These are phyloP conservation scores for Tulasnella sp. DNA, from an alignment of 768 basidiomycete species.

Conservation along the genomic window DNA sequence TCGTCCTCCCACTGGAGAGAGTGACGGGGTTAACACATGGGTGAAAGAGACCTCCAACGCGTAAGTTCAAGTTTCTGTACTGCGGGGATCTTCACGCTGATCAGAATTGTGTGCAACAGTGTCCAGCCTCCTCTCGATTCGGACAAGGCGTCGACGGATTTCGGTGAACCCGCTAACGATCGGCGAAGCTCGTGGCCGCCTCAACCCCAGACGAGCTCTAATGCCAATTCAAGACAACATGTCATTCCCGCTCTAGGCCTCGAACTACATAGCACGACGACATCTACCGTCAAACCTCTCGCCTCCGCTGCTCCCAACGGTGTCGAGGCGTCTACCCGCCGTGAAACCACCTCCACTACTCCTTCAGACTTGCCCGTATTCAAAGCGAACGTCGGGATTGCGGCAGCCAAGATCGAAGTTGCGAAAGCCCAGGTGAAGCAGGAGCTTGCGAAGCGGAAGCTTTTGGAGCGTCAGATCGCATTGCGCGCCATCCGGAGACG, in stretches of 20 bases:
- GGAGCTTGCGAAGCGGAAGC: not conserved
- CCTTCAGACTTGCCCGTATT: not conserved
- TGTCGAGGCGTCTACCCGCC: not conserved
- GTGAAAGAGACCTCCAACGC: not conserved
- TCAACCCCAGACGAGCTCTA: not conserved
- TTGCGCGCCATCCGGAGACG: not conserved
- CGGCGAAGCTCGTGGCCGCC: not conserved
- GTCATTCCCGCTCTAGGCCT: not conserved
- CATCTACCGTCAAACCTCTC: not conserved
- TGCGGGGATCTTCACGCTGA: not conserved
- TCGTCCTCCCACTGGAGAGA: not conserved
- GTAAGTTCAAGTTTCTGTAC: not conserved
- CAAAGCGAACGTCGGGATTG: not conserved
- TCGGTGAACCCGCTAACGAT: not conserved
- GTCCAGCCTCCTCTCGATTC: not conserved
- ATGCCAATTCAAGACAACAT: not conserved
- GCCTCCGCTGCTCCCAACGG: not conserved
- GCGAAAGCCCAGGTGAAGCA: not conserved
- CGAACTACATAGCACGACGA: not conserved
- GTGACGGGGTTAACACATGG: not conserved
- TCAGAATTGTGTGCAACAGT: not conserved
- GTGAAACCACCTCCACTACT: not conserved
- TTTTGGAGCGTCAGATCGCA: not conserved
- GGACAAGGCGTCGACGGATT: not conserved
- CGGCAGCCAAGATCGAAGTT: not conserved